Evolutionary conservation across 1,284 basidiomycete species (phyloP).

Genomic region (Apiotrichum laibachii): DNA sequence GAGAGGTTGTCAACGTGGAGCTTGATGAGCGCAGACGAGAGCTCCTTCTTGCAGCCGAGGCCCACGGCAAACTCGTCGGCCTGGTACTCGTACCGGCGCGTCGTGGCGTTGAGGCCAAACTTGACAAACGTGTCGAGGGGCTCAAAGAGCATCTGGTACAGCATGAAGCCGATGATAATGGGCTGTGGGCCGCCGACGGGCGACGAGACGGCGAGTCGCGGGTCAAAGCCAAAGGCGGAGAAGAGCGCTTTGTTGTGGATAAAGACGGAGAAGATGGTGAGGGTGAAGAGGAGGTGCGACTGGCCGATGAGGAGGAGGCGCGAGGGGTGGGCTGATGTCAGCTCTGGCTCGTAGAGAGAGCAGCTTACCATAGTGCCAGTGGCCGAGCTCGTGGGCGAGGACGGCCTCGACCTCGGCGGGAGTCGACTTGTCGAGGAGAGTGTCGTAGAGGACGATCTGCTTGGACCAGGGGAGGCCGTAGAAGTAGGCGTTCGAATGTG

Average conservation of each 20-base stretch:
- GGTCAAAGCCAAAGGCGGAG: conserved; percentile 77
- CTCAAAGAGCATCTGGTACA: conserved; percentile 81
- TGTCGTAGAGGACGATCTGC: conserved; percentile 96
- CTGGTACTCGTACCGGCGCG: conserved; percentile 81
- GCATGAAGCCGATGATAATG: conserved; percentile 80
- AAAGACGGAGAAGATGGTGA: conserved; percentile 88
- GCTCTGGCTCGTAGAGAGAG: not conserved
- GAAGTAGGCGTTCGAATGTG: conserved; percentile 94
- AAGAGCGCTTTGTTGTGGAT: conserved; percentile 80
- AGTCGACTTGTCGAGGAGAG: conserved; percentile 83
- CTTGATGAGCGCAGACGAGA: conserved; percentile 72
- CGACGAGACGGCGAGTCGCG: conserved; percentile 57
- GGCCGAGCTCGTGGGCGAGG: conserved; percentile 84
- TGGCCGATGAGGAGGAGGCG: conserved; percentile 85
- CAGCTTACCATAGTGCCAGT: conserved; percentile 69
- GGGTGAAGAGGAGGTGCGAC: conserved; percentile 78
- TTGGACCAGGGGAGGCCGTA: conserved; percentile 93
- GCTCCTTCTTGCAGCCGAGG: conserved; percentile 57
- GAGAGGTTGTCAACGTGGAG: conserved; percentile 87
- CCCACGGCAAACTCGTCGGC: conserved; percentile 56
- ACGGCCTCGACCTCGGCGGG: conserved; percentile 89
- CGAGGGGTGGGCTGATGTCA: conserved; percentile 64
- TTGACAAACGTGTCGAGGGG: conserved; percentile 76
- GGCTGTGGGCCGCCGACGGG: conserved; percentile 60
- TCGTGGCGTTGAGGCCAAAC: conserved; percentile 74